Percentiles rank a stretch among this genome's conserved stretches.
These are phyloP conservation scores for Eimeria necatrix DNA, from an alignment of 169 alveolate genomes.

Conservation along the genomic window DNA sequence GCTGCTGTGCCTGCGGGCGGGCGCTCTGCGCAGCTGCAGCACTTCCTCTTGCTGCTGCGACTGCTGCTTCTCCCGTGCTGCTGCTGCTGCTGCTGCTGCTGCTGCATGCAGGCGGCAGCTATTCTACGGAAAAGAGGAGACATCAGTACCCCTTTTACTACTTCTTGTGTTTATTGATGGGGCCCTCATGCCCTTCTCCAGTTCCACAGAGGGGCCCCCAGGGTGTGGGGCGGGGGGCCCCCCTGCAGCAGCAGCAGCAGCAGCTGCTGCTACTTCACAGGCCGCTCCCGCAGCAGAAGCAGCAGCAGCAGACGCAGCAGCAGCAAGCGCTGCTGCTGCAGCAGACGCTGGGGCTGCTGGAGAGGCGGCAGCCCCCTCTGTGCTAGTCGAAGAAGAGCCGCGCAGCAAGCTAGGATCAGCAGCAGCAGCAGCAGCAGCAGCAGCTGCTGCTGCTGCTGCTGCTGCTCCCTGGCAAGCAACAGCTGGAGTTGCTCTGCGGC, in stretches of 20 bases:
- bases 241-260: too few species aligned
- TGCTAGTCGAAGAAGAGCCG: too few species aligned
- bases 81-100: not conserved
- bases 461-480: not conserved
- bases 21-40: too few species aligned
- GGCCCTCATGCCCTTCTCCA: not conserved
- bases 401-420: too few species aligned
- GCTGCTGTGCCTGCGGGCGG: too few species aligned
- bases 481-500: not conserved
- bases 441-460: not conserved
- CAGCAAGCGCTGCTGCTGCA: too few species aligned
- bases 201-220: not conserved
- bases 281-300: too few species aligned
- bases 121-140: not conserved
- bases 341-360: too few species aligned
- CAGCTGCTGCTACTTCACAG: not conserved
- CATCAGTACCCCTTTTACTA: not conserved
- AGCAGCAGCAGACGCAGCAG: too few species aligned
- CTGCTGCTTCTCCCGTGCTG: too few species aligned
- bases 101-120: not conserved
- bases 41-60: too few species aligned
- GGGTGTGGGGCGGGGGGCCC: not conserved
- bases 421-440: not conserved
- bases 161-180: not conserved
- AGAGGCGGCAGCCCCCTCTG: too few species aligned